Conservation (phyloP, 2,329 filamentous ascomycete genomes). For the Botryotinia narcissicola region DNA sequence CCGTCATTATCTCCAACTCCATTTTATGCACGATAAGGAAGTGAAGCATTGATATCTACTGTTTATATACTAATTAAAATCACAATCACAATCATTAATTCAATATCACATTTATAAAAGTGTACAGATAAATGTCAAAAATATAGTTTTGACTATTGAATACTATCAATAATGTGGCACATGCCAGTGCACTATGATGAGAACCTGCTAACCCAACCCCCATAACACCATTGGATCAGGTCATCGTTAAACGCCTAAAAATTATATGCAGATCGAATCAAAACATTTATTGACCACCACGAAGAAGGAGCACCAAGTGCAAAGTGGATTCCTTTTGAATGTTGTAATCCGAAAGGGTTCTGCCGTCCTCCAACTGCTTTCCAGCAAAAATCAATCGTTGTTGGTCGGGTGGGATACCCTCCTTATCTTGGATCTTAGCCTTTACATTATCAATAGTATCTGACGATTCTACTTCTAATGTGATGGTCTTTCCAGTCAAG, state of each 20-base stretch:
- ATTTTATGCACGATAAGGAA: neutral
- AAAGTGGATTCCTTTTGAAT: conserved; percentile 78
- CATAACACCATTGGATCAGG: conserved; percentile 13
- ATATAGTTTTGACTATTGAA: conserved; percentile 19
- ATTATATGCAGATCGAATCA: conserved; percentile 12
- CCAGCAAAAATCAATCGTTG: conserved; percentile 69
- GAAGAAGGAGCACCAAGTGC: conserved; percentile 68
- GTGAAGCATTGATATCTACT: neutral
- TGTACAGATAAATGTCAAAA: conserved; percentile 12
- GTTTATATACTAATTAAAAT: neutral
- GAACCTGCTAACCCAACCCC: conserved; percentile 10
- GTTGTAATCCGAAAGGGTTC: conserved; percentile 82
- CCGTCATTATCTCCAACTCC: conserved; percentile 2
- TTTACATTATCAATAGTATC: conserved; percentile 72
- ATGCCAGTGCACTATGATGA: conserved; percentile 12
- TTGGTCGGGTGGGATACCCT: conserved; percentile 69
- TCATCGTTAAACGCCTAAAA: conserved; percentile 11
- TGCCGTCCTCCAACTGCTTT: conserved; percentile 72
- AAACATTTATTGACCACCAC: conserved; percentile 52
- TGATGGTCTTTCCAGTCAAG: conserved; percentile 68
- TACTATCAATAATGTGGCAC: conserved; percentile 16
- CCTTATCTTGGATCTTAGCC: conserved; percentile 70
- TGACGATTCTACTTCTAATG: conserved; percentile 64
- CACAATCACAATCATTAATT: neutral
- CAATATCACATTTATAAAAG: conserved; percentile 5